Conservation (phyloP, 2,329 filamentous ascomycete genomes). For the Monosporascus sp. region DNA sequence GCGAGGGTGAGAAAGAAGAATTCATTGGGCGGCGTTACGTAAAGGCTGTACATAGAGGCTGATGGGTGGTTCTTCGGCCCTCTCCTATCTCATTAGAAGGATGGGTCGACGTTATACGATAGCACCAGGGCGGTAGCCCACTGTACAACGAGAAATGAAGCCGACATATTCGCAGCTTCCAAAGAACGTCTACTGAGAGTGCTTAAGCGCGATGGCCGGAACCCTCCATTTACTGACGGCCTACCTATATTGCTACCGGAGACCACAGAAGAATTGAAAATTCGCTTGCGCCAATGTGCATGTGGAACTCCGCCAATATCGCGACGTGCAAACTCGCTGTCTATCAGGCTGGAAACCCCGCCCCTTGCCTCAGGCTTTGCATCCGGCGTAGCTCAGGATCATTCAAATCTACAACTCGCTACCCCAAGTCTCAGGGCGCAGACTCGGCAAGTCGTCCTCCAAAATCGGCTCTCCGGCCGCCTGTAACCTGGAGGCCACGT, state of each 20-base stretch:
- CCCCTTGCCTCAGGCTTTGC: neutral
- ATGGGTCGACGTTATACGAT: neutral
- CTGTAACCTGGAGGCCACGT: slow-evolving; percentile 63
- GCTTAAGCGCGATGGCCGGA: too few species aligned
- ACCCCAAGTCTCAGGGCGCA: slow-evolving; percentile 3
- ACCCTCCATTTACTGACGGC: too few species aligned
- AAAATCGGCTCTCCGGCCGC: slow-evolving; percentile 44
- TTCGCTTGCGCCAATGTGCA: too few species aligned
- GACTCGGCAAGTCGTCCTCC: slow-evolving; percentile 44
- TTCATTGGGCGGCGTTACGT: slow-evolving; percentile 6
- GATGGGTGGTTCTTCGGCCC: neutral
- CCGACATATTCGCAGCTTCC: too few species aligned
- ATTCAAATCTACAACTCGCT: neutral
- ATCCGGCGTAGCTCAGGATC: neutral
- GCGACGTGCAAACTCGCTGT: too few species aligned
- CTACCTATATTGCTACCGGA: too few species aligned
- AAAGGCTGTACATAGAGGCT: neutral
- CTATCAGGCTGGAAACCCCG: too few species aligned
- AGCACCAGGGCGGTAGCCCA: too few species aligned
- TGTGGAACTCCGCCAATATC: too few species aligned
- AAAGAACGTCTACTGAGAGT: too few species aligned
- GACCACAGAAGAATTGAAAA: too few species aligned
- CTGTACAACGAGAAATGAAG: too few species aligned
- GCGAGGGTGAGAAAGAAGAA: neutral
- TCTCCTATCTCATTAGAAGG: neutral